Conservation (phyloP, 1,284 basidiomycete species). For the Melampsora medusae region DNA sequence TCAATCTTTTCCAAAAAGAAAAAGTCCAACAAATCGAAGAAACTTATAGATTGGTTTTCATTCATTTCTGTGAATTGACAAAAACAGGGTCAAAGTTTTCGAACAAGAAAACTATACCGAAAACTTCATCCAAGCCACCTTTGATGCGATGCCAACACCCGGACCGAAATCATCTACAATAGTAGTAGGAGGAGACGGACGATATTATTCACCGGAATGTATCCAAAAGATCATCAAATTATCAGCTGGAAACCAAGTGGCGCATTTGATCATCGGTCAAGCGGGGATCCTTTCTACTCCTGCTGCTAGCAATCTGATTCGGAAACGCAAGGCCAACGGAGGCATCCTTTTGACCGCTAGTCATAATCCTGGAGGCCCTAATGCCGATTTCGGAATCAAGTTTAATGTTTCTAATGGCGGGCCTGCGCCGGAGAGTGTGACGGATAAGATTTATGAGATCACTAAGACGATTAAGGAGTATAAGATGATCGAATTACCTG, state of each 20-base stretch:
- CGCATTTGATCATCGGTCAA: constrained; percentile 83
- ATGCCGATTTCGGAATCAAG: constrained; percentile 98
- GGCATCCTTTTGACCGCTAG: constrained; percentile 96
- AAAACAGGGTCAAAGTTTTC: constrained; percentile 53
- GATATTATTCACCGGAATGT: constrained; percentile 72
- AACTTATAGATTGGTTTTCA: neutral
- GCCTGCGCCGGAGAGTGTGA: constrained; percentile 90
- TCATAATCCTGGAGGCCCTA: constrained; percentile 95
- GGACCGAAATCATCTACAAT: constrained; percentile 71
- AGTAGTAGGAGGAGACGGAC: constrained; percentile 94
- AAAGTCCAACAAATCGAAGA: too few relatives aligned
- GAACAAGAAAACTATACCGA: constrained; percentile 85
- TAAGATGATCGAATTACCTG: constrained; percentile 75
- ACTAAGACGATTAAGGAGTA: constrained; percentile 83
- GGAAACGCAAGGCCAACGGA: constrained; percentile 91
- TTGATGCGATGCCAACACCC: constrained; percentile 75
- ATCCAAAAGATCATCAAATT: constrained; percentile 52
- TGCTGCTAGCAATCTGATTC: constrained; percentile 91
- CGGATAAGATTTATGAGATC: constrained; percentile 86
- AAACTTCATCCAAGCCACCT: constrained; percentile 94
- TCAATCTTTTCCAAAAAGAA: too few relatives aligned
- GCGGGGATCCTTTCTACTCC: constrained; percentile 92
- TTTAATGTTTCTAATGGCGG: constrained; percentile 97
- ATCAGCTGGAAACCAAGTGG: constrained; percentile 63
- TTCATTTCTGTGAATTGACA: neutral